These are phyloP conservation scores for Candida anutae DNA, from an alignment of 1,139 yeast genomes.

Conservation along the genomic window DNA sequence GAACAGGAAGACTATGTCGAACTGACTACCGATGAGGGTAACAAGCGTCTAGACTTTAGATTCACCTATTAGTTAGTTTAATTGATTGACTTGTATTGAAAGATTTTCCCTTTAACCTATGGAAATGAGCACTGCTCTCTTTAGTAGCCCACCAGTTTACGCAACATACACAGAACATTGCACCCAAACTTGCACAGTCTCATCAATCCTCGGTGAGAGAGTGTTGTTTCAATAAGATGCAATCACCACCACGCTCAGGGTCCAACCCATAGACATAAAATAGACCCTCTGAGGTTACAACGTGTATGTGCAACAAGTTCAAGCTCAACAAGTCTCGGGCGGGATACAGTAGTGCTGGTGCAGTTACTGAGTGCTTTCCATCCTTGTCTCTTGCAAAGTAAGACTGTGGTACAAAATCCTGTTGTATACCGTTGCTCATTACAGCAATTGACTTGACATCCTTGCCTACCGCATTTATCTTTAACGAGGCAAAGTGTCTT, in stretches of 20 bases:
- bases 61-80: slow-evolving; percentile 11
- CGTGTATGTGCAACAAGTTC: slow-evolving; percentile 58
- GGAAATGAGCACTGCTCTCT: no score
- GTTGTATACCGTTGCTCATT: slow-evolving; percentile 38
- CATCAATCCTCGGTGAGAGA: slow-evolving; percentile 35
- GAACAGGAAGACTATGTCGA: slow-evolving; percentile 38
- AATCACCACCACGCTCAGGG: slow-evolving; percentile 89
- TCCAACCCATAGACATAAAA: slow-evolving; percentile 83
- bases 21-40: slow-evolving; percentile 43
- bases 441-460: slow-evolving; percentile 61
- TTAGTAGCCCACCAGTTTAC: no score
- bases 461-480: slow-evolving; percentile 59
- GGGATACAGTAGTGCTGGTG: slow-evolving; percentile 5
- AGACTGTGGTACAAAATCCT: slow-evolving; percentile 30
- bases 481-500: slow-evolving; percentile 88
- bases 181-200: no score
- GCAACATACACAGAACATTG: no score
- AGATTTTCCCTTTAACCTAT: no score
- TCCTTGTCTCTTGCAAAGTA: slow-evolving; percentile 16
- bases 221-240: slow-evolving; percentile 69
- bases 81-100: not conserved
- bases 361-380: not conserved
- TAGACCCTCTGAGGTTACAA: slow-evolving; percentile 81
- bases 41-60: slow-evolving; percentile 47
- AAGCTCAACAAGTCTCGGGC: slow-evolving; percentile 23